Evolutionary conservation across 129 eudicot genomes (phyloP), one percentile per base, ranked within the genome.

Genomic region (Dittrichia graveolens): DNA sequence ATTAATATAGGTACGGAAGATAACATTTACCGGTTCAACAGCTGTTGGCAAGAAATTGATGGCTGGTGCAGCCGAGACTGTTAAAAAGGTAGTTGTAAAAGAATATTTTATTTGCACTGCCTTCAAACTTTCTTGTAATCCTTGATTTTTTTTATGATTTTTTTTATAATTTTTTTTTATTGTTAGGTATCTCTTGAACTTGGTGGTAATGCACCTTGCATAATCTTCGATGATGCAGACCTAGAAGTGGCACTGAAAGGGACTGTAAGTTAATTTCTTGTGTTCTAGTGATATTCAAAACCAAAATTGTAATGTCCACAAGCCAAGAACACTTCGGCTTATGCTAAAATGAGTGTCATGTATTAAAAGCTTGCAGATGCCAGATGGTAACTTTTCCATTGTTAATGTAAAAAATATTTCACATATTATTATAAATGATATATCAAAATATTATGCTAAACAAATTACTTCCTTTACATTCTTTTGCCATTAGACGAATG

Each of bases 201-300:
- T 85, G 98, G 96, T 75, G 98, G 98, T 69, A 93, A 93, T 80
- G 98, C 98, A 65, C 96, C 96, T 72, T 89, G 92, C 85, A 88
- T 93, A 66, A 75, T 93, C 54, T 93, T 93, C 73, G 95, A 93
- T 84, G 98, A 93, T 81, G 98, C 96, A 52, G 98, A 93, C 82
- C 78, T 93, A 77, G 95, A 87, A 67, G 96, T 86, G 24, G 96
- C 98, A 64, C 6, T 93, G 44, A 93, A 85, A 84, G 98, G 95
- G 79, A 69, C 91, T 34, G 98, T 93, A 84, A 93, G 98, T 72
- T 40, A 54, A 5, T 55, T 5, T 3, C 62, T 35, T 59, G 57
- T 61, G 60, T 61, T 59, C 18, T 39, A 14, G 18, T 59, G 38
- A 69, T 12, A 53, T 1, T 24, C 31, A 24, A 24, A 24, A 24